Evolutionary conservation across 179 eudicot species (phyloP).

Genomic region (Beta lomatogona): DNA sequence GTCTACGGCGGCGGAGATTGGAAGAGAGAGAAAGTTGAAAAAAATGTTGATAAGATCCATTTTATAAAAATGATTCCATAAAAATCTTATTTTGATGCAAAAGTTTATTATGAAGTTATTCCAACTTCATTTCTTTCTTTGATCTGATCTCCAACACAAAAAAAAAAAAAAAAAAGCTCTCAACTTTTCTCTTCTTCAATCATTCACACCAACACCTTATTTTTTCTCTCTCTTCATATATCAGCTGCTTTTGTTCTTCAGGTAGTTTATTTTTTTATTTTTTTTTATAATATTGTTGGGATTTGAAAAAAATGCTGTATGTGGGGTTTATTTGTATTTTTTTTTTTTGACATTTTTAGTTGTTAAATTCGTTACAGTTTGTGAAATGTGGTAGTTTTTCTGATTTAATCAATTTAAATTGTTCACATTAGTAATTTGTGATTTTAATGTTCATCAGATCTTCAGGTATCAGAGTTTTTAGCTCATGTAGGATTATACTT

Average conservation of each 20-base stretch:
- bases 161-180: no score
- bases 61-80: neutral
- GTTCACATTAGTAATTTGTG: neutral
- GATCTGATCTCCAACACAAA: neutral
- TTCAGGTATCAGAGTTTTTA: neutral
- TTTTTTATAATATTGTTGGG: neutral
- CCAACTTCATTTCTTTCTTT: neutral
- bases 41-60: neutral
- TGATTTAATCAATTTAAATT: neutral
- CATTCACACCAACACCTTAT: neutral
- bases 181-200: neutral
- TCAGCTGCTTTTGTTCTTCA: conserved; percentile 1
- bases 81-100: neutral
- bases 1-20: conserved; percentile 1
- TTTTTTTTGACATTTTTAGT: neutral
- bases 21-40: neutral
- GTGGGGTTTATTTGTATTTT: neutral
- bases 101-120: no score
- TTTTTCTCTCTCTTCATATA: neutral
- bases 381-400: neutral
- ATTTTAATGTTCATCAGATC: conserved; percentile 7
- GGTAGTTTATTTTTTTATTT: neutral
- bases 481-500: no score
- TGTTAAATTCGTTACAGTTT: neutral
- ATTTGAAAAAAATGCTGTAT: neutral